Conservation (phyloP, 2,329 filamentous ascomycete species). For the Microdochium bolleyi region DNA sequence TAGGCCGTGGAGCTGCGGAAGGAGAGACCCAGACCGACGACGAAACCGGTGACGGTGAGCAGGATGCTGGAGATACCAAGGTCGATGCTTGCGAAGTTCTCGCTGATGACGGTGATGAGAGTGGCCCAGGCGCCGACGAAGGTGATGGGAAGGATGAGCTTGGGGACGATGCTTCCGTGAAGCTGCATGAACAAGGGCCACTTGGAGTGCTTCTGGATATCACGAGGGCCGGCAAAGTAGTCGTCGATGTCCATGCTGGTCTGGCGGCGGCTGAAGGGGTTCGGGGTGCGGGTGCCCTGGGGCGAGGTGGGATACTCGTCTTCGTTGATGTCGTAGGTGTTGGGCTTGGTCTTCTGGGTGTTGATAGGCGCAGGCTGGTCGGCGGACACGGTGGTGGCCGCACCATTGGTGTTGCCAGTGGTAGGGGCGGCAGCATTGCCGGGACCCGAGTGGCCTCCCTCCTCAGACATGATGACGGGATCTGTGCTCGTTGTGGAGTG, state of each 20-base stretch:
- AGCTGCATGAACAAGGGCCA: conserved; percentile 71
- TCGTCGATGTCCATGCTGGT: conserved; percentile 31
- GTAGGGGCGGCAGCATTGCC: neutral
- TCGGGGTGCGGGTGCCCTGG: conserved; percentile 14
- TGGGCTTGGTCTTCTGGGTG: neutral
- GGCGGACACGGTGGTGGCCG: neutral
- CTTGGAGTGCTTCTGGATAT: conserved; percentile 68
- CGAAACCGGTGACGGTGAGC: conserved; percentile 80
- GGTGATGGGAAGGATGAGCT: conserved; percentile 63
- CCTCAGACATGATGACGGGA: neutral
- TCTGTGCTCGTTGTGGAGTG: neutral
- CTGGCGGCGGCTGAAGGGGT: conserved; percentile 21
- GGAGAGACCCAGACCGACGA: conserved; percentile 69
- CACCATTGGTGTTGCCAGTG: neutral
- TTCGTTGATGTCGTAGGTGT: conserved; percentile 4
- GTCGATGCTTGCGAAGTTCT: conserved; percentile 28
- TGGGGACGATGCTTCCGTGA: conserved; percentile 65
- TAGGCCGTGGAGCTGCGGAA: conserved; percentile 76
- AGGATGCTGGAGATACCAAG: conserved; percentile 59
- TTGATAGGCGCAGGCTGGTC: neutral
- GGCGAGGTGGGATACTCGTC: conserved; percentile 11
- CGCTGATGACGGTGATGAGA: conserved; percentile 49
- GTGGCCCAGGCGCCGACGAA: conserved; percentile 60
- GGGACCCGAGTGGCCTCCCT: neutral
- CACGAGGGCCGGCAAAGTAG: conserved; percentile 52